Base-by-base conservation (phyloP, 495 filamentous ascomycete species). In the Hypoxylon cercidicola region DNA sequence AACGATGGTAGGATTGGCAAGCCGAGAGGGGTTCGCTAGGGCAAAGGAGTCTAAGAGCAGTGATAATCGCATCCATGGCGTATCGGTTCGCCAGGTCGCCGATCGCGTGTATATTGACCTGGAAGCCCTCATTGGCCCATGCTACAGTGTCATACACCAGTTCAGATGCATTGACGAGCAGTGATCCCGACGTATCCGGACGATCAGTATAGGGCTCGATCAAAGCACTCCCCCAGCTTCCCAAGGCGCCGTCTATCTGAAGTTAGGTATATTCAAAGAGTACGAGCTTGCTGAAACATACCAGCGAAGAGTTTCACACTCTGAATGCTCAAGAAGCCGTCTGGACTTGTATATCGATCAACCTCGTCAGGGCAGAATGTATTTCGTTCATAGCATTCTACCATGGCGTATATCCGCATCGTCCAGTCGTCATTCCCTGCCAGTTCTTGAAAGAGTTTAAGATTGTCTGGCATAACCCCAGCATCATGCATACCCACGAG, bases 101-200 rank as follows among this genome's bases (percentile, higher is more conserved):
- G 48, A 90, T 89, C 25, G 86, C 85, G 73, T 88, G 85, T 56
- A 87, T 87, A 62, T 85, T 85, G 46, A 87, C 82, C 57, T 87
- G 85, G 58, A 77, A 87, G 3, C 79, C 81, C 1, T 75, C 77
- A 1, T 46, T 71, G 8, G 82, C 75, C 85, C 85, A 85, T 12
- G 76, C 75, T 1, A 72, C 68, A 15, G 82, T 74, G n/a, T 85
- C 73, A 3, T 73, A 69, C 4, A 77, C 79, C 28, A 89, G 72
- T 0, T 78, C 78, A 0, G 77, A 77, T 9, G 82, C 80, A 66
- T 87, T 87, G 28, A 88, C 81, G 15, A 90, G 79, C 44, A 90
- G 80, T 0, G 84, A 87, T 13, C 87, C 87, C 0, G 75, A 79
- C 0, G 79, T 80, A 4, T 77, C 75, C 0, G 82, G 81, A 3